A percentile compares a stretch with the other conserved stretches of the same genome.
Conservation (phyloP, 768 basidiomycete genomes). For the Lentinula edodes region DNA sequence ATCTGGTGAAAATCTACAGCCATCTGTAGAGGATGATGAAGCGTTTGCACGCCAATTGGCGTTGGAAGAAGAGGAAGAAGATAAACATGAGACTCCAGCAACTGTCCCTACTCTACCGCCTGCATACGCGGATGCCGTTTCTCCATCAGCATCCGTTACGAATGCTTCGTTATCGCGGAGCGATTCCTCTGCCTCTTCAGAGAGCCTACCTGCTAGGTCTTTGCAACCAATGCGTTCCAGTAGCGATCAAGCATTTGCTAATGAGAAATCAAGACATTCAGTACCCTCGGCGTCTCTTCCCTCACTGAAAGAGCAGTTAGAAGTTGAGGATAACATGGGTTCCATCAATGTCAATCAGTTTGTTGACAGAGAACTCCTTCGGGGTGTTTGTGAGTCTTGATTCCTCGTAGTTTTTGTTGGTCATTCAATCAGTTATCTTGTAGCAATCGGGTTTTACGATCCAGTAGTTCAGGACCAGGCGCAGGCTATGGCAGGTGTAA, state of each 20-base stretch:
- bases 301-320: background rate
- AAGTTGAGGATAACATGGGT: constrained; percentile 10
- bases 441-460: constrained; percentile 64
- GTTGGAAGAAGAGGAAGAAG: constrained; percentile 32
- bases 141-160: background rate
- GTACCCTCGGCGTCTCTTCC: background rate
- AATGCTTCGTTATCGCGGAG: background rate
- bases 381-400: constrained; percentile 56
- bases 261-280: background rate
- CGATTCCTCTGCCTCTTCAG: constrained; percentile 3
- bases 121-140: constrained; percentile 3
- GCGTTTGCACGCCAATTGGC: constrained; percentile 33
- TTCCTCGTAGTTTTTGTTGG: background rate
- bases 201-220: background rate
- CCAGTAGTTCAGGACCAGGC: constrained; percentile 48
- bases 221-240: background rate
- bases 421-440: background rate
- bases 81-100: constrained; percentile 3
- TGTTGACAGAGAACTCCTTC: constrained; percentile 51
- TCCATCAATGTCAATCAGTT: constrained; percentile 40
- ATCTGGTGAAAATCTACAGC: background rate
- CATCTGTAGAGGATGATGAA: constrained; percentile 30
- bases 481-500: constrained; percentile 41
- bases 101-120: background rate
- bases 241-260: background rate